A percentile compares a stretch with the other conserved stretches of the same genome.
These are phyloP conservation scores for Suillus luteus DNA, from an alignment of 768 basidiomycete species.

Conservation along the genomic window DNA sequence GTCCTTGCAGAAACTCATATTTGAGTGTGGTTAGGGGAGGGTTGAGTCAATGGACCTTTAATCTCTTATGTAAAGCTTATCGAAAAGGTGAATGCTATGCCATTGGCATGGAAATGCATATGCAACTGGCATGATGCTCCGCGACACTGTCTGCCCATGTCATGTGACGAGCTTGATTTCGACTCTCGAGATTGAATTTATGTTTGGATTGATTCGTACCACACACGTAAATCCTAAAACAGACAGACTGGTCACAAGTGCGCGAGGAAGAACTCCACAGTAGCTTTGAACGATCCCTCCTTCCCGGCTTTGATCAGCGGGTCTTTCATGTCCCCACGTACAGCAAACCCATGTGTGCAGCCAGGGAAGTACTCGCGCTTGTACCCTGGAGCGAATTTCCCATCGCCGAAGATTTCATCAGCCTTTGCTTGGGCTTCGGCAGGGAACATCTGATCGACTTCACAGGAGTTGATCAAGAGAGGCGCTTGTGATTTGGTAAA, in stretches of 20 bases:
- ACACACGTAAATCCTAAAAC: neutral
- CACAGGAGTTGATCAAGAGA: constrained; percentile 70
- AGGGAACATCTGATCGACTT: constrained; percentile 54
- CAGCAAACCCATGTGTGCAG: constrained; percentile 56
- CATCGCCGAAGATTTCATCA: constrained; percentile 51
- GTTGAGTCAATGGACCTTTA: neutral
- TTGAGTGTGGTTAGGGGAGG: neutral
- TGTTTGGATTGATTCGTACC: neutral
- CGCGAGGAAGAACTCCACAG: constrained; percentile 55
- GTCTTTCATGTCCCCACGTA: constrained; percentile 46
- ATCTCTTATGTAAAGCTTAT: neutral
- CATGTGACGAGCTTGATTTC: neutral
- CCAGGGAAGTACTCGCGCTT: constrained; percentile 50
- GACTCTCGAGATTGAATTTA: neutral
- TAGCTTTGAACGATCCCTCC: constrained; percentile 61
- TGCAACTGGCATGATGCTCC: neutral
- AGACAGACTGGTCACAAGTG: constrained; percentile 21
- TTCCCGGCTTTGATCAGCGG: constrained; percentile 62
- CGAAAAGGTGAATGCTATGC: neutral
- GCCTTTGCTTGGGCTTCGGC: constrained; percentile 43
- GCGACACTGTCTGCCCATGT: neutral
- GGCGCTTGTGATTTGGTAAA: constrained; percentile 47
- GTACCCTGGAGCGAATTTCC: constrained; percentile 52
- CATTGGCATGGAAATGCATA: neutral
- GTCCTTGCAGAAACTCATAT: constrained; percentile 57